Conservation (phyloP, 192 early-diverging fungal species). For the Entomortierella beljakovae region DNA sequence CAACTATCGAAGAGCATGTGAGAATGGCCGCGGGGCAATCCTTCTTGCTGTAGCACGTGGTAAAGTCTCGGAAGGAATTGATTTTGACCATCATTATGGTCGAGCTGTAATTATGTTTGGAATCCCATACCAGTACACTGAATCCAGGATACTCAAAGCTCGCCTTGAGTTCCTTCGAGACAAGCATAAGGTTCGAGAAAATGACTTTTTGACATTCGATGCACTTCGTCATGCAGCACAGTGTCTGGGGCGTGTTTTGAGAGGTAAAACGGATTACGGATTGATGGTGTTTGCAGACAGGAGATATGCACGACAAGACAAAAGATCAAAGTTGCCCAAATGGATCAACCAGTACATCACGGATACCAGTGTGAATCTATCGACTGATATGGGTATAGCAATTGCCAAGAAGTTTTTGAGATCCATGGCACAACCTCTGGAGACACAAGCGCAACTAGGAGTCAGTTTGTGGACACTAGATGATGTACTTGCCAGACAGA, state of each 20-base stretch:
- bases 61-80: conserved; percentile 99
- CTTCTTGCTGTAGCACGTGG: conserved; percentile 97
- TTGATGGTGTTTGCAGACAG: conserved; percentile 98
- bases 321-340: conserved; percentile 94
- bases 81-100: conserved; percentile 99
- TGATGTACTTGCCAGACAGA: conserved; percentile 69
- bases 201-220: conserved; percentile 99
- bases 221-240: conserved; percentile 99
- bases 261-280: conserved; percentile 99
- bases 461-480: conserved; percentile 88
- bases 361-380: conserved; percentile 90
- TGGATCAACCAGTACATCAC: conserved; percentile 95
- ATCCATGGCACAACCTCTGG: conserved; percentile 96
- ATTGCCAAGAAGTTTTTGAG: conserved; percentile 94
- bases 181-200: conserved; percentile 94
- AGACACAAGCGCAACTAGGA: conserved; percentile 79
- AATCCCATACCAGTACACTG: conserved; percentile 99
- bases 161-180: conserved; percentile 96
- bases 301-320: conserved; percentile 94
- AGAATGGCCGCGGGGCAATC: conserved; percentile 98
- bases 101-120: conserved; percentile 99
- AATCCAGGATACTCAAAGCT: conserved; percentile 94
- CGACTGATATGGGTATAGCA: conserved; percentile 96
- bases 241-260: conserved; percentile 96
- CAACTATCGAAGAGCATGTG: conserved; percentile 95